Percentiles rank a stretch among this genome's conserved stretches.
phyloP scores from a whole-genome alignment of 495 filamentous ascomycete species.

The Trichoderma gamsii region DNA sequence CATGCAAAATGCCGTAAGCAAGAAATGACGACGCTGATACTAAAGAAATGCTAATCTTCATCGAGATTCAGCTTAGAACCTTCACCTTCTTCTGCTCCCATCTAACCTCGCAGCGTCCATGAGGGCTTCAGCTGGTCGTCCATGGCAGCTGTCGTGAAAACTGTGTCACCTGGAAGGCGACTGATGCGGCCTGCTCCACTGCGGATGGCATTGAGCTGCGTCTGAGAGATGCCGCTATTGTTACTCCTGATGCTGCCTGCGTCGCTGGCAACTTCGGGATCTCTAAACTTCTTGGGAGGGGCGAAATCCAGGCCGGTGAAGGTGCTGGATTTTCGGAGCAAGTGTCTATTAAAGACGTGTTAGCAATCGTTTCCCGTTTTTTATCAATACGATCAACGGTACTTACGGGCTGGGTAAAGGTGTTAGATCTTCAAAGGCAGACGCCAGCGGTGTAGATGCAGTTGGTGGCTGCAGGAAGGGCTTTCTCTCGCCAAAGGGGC shows the following conservation, averaged over 20 bases:
- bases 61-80: neutral
- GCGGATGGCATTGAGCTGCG: slow-evolving; percentile 71
- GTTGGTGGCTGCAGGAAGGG: slow-evolving; percentile 67
- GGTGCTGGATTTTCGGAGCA: slow-evolving; percentile 80
- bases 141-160: slow-evolving; percentile 75
- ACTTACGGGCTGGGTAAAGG: slow-evolving; percentile 89
- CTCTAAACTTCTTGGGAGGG: slow-evolving; percentile 80
- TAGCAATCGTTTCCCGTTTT: slow-evolving; percentile 13
- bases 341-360: slow-evolving; percentile 48
- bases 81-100: neutral
- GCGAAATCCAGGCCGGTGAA: slow-evolving; percentile 93
- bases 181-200: slow-evolving; percentile 86
- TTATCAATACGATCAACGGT: slow-evolving; percentile 13
- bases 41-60: neutral
- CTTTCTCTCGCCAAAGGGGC: slow-evolving; percentile 66
- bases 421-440: slow-evolving; percentile 79
- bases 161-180: slow-evolving; percentile 71
- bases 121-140: slow-evolving; percentile 63
- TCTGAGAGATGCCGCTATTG: slow-evolving; percentile 66
- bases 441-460: slow-evolving; percentile 68
- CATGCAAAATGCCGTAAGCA: slow-evolving; percentile 17
- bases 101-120: slow-evolving; percentile 59
- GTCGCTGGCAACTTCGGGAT: slow-evolving; percentile 66
- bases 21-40: slow-evolving; percentile 15
- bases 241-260: slow-evolving; percentile 86